Evolutionary conservation across 495 filamentous ascomycete species (phyloP), one percentile per base, ranked within the genome.

Genomic region (Aspergillus mulundensis): DNA sequence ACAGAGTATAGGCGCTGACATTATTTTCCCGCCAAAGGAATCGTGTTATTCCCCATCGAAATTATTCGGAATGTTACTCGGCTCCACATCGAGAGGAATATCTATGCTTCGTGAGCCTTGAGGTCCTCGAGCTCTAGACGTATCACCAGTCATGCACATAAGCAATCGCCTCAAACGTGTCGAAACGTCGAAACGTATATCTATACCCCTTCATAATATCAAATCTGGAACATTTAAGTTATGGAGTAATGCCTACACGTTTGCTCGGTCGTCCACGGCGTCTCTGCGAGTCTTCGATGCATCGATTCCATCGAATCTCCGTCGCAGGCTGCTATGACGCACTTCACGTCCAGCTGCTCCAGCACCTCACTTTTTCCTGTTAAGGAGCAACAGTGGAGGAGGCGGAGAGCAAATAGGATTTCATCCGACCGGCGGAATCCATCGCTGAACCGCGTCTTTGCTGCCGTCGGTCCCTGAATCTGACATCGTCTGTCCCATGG

Each of bases 331-430:
- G 48, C 32, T 19, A 39, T 21, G 32, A 50, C 48, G 21, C 36
- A 32, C 50, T 41, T 30, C 23, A 15, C 23, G 50, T 53, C 23
- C n/a, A n/a, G n/a, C n/a, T n/a, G n/a, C n/a, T 53, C 39, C 7
- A 30, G 12, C 38, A 53, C 39, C 50, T 53, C 50, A 53, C 50
- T 53, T 53, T 43, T 41, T 18, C 34, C 20, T 15, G 14, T 20
- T 39, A 28, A 11, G 24, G 36, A 30, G 38, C n/a, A 15, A 30
- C 30, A 20, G 46, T 39, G 16, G 20, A 23, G 39, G 50, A 42
- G n/a, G 25, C 38, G 40, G 7, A 5, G 53, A 21, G 14, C 54
- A 44, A 57, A 57, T 57, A 45, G 54, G 54, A 57, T 57, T 38
- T 50, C 24, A 57, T 50, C 54, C 46, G 54, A 57, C 46, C 48